Evolutionary conservation across 164 flowering plant species (phyloP).

Genomic region (Paratinospora sagittata): DNA sequence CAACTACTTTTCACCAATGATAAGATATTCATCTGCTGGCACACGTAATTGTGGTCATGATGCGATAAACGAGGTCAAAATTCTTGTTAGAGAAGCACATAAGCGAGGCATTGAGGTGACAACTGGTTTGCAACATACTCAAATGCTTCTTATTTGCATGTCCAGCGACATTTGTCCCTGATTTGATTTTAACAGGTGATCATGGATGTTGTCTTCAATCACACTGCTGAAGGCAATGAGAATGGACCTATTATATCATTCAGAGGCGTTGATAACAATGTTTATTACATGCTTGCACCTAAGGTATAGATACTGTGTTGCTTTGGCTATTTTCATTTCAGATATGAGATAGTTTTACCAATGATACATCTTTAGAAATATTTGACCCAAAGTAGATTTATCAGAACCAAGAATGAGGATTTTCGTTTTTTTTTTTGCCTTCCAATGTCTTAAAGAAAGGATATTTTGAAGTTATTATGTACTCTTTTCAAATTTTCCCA

Average conservation of each 20-base stretch:
- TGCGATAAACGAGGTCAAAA: slow-evolving; percentile 78
- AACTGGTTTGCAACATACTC: slow-evolving; percentile 11
- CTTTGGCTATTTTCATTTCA: no score
- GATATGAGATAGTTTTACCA: background rate
- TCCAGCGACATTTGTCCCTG: slow-evolving; percentile 2
- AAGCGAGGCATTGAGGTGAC: slow-evolving; percentile 91
- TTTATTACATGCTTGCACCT: slow-evolving; percentile 91
- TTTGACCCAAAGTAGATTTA: no score
- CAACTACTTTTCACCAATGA: slow-evolving; percentile 90
- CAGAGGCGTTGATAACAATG: slow-evolving; percentile 84
- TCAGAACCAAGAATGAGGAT: no score
- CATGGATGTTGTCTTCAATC: slow-evolving; percentile 98
- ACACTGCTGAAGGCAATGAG: slow-evolving; percentile 97
- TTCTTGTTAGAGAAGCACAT: slow-evolving; percentile 88
- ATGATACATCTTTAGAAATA: no score
- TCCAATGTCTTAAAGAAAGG: background rate
- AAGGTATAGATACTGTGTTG: slow-evolving; percentile 45
- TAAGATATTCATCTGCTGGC: slow-evolving; percentile 80
- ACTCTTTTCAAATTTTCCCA: background rate
- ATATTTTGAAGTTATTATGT: background rate
- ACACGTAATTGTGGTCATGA: slow-evolving; percentile 55
- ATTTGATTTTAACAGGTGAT: slow-evolving; percentile 52
- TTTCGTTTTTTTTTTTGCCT: no score
- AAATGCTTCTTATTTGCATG: background rate
- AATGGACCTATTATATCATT: slow-evolving; percentile 82